Conservation (phyloP, 2,329 filamentous ascomycete genomes). For the Cadophora gregata region DNA sequence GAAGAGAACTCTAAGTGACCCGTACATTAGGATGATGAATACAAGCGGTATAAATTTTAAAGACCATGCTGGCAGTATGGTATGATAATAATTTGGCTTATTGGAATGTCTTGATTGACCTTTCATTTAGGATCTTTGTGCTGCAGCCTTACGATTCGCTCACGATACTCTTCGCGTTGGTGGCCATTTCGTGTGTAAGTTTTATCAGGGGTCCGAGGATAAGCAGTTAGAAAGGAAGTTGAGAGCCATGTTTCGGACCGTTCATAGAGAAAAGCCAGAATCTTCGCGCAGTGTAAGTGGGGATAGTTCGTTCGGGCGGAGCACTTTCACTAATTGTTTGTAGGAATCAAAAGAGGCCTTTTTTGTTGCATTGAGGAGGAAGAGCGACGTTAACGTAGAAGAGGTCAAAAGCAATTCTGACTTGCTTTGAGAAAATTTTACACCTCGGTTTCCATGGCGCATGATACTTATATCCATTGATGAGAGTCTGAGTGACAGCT, state of each 20-base stretch:
- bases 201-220: slow-evolving; percentile 91
- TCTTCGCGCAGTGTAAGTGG: slow-evolving; percentile 80
- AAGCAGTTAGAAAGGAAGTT: slow-evolving; percentile 77
- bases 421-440: not conserved
- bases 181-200: slow-evolving; percentile 96
- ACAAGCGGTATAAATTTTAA: slow-evolving; percentile 86
- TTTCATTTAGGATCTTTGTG: slow-evolving; percentile 77
- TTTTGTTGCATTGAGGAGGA: slow-evolving; percentile 80
- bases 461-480: not conserved
- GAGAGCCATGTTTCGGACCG: slow-evolving; percentile 77
- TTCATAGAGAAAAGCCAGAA: slow-evolving; percentile 88
- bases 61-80: slow-evolving; percentile 95
- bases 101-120: not conserved
- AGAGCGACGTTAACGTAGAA: slow-evolving; percentile 48
- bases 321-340: slow-evolving; percentile 21
- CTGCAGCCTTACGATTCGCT: slow-evolving; percentile 82
- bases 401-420: slow-evolving; percentile 16
- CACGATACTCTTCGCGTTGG: slow-evolving; percentile 81
- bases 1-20: slow-evolving; percentile 92
- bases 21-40: slow-evolving; percentile 99
- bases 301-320: not conserved
- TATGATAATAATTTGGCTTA: slow-evolving; percentile 52
- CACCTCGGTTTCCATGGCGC: not conserved
- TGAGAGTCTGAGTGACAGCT: no score
- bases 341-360: slow-evolving; percentile 86